A percentile compares a stretch with the other conserved stretches of the same genome.
These are phyloP conservation scores for Diaporthe batatas DNA, from an alignment of 2,329 filamentous ascomycete species.

Conservation along the genomic window DNA sequence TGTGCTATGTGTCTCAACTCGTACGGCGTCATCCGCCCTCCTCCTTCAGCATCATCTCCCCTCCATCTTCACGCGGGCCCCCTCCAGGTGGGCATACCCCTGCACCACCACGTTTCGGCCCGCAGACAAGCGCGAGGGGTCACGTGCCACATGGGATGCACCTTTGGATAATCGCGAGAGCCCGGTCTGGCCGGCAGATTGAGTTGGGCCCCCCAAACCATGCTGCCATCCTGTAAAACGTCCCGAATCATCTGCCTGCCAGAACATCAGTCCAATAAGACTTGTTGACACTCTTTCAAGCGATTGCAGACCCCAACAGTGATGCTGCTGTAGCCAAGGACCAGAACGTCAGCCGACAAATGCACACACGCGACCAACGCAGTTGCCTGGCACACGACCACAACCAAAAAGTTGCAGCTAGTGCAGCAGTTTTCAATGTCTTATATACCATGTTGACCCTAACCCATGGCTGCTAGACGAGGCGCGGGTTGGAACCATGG, in stretches of 20 bases:
- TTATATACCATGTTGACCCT: background rate
- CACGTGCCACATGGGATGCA: conserved; percentile 23
- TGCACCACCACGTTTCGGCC: conserved; percentile 24
- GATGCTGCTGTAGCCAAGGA: background rate
- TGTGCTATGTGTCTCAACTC: conserved; percentile 18
- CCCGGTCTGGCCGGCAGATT: background rate
- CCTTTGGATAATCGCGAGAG: conserved; percentile 13
- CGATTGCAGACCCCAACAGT: rapidly evolving
- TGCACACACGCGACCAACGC: conserved; percentile 3
- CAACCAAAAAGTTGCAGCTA: no score
- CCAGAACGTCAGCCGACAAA: background rate
- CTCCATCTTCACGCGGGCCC: background rate
- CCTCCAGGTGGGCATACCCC: conserved; percentile 10
- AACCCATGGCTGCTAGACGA: background rate
- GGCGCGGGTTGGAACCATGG: no score
- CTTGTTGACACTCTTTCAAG: no score
- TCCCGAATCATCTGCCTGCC: background rate
- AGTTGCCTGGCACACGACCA: background rate
- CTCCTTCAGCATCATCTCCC: background rate
- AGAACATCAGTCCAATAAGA: no score
- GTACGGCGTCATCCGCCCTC: conserved; percentile 17
- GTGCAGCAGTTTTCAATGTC: rapidly evolving
- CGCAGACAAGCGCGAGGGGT: conserved; percentile 8
- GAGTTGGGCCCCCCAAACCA: background rate
- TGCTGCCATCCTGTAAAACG: background rate